Conservation (phyloP, 108 stramenopile species). For the Pseudonitzschia multiseries region DNA sequence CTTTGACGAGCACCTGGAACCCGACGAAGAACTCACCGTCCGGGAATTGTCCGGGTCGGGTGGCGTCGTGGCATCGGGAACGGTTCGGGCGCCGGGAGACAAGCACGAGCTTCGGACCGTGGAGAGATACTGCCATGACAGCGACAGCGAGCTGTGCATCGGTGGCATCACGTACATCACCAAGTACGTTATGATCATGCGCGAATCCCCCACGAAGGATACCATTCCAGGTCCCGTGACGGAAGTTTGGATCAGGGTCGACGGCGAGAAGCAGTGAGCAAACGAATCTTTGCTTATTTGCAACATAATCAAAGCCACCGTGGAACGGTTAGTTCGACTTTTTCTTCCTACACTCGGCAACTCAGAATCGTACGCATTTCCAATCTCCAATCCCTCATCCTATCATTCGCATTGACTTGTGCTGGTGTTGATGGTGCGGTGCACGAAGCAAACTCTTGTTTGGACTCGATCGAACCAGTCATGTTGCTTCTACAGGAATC, state of each 20-base stretch:
- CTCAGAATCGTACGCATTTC: too few species aligned
- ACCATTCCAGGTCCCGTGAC: background rate
- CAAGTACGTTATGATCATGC: constrained; percentile 6
- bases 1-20: constrained; percentile 8
- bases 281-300: too few species aligned
- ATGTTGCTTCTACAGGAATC: too few species aligned
- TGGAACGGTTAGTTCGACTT: too few species aligned
- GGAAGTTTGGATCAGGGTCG: constrained; percentile 12
- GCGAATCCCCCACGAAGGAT: background rate
- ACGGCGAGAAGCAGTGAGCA: too few species aligned
- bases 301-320: too few species aligned
- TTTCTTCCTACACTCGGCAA: too few species aligned
- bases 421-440: too few species aligned
- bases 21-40: constrained; percentile 6
- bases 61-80: background rate
- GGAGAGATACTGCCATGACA: background rate
- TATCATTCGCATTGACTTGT: too few species aligned
- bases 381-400: too few species aligned
- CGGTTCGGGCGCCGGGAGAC: background rate
- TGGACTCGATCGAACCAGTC: too few species aligned
- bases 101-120: background rate
- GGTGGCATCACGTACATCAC: constrained; percentile 11
- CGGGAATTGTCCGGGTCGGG: background rate
- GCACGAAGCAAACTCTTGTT: too few species aligned
- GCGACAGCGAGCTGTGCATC: background rate